These are phyloP conservation scores for Yamadazyma siamensis DNA, from an alignment of 1,139 yeast genomes.

Conservation along the genomic window DNA sequence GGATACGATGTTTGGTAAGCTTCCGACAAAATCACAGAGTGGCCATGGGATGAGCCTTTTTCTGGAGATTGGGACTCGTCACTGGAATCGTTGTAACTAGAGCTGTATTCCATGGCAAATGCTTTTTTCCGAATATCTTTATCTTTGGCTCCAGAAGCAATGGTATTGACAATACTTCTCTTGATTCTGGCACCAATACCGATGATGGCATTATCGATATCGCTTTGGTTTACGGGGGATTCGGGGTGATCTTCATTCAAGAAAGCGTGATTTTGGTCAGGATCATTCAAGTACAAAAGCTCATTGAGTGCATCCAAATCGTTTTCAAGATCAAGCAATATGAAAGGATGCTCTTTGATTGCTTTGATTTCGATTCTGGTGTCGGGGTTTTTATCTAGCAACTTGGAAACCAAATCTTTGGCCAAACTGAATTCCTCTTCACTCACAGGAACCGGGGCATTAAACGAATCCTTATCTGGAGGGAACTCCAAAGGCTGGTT, in stretches of 20 bases:
- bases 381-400: constrained; percentile 70
- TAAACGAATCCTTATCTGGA: constrained; percentile 33
- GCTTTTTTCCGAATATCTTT: constrained; percentile 24
- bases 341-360: constrained; percentile 79
- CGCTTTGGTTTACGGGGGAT: constrained; percentile 13
- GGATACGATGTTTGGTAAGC: constrained; percentile 12
- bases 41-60: constrained; percentile 16
- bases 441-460: constrained; percentile 36
- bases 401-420: constrained; percentile 58
- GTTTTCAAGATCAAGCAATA: constrained; percentile 55
- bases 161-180: constrained; percentile 57
- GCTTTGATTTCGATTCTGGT: constrained; percentile 68
- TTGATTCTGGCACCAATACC: constrained; percentile 72
- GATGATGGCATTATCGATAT: constrained; percentile 63
- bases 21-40: constrained; percentile 38
- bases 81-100: constrained; percentile 25
- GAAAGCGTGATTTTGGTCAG: constrained; percentile 6
- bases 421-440: constrained; percentile 57
- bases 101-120: constrained; percentile 22
- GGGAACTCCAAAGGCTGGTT: constrained; percentile 65
- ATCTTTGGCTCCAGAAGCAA: constrained; percentile 29
- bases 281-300: constrained; percentile 31
- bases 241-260: constrained; percentile 6
- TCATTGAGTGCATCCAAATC: constrained; percentile 38
- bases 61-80: constrained; percentile 30